Evolutionary conservation across 768 basidiomycete genomes (phyloP).

Genomic region (Mycena crocata): DNA sequence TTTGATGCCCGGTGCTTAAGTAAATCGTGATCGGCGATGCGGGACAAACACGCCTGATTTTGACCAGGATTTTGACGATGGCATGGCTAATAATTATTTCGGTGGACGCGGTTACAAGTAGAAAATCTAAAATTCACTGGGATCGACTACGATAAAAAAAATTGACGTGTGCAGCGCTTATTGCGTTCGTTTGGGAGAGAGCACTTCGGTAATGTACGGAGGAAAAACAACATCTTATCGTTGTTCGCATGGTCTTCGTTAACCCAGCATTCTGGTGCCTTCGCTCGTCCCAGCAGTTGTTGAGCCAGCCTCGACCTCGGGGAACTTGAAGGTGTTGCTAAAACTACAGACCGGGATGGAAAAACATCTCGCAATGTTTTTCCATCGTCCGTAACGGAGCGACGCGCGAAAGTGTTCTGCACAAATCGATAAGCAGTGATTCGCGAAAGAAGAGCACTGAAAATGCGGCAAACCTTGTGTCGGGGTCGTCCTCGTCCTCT

Average conservation of each 20-base stretch:
- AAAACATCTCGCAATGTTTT: constrained; percentile 99
- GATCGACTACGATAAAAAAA: too few relatives aligned
- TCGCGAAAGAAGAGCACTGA: constrained; percentile 4
- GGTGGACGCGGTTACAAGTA: too few relatives aligned
- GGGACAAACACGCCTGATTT: too few relatives aligned
- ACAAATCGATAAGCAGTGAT: constrained; percentile 26
- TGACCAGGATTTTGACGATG: too few relatives aligned
- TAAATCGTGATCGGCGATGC: too few relatives aligned
- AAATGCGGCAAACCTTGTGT: constrained; percentile 67
- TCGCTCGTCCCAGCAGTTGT: constrained; percentile 52
- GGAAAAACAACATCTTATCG: constrained; percentile 53
- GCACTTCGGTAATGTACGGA: background rate
- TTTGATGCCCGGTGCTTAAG: too few relatives aligned
- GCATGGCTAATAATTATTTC: too few relatives aligned
- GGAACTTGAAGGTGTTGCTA: constrained; percentile 98
- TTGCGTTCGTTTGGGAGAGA: too few relatives aligned
- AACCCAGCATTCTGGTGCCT: constrained; percentile 84
- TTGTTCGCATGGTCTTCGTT: constrained; percentile 89
- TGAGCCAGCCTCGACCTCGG: constrained; percentile 68
- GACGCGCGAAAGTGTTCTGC: constrained; percentile 93
- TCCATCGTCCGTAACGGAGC: constrained; percentile 96
- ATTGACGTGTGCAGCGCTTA: too few relatives aligned
- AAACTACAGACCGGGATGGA: constrained; percentile 94
- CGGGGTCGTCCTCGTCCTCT: constrained; percentile 88
- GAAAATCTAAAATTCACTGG: too few relatives aligned